phyloP scores from a whole-genome alignment of 208 protist genomes.

The Angomonas deanei region DNA sequence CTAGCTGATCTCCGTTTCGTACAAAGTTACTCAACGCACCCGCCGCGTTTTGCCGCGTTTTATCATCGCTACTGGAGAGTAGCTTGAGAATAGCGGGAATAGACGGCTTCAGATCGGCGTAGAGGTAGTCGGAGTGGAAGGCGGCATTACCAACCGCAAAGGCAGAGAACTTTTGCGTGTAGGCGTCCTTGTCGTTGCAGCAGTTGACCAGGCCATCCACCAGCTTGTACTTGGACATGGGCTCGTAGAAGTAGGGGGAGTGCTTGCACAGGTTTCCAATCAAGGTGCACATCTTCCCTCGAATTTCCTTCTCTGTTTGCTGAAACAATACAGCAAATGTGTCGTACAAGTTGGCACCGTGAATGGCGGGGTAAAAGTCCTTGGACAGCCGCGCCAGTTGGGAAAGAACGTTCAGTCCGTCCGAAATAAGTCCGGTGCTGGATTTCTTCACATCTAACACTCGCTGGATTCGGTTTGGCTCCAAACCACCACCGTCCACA shows the following conservation, averaged over 20 bases:
- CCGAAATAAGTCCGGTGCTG: constrained; percentile 59
- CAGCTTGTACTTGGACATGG: constrained; percentile 57
- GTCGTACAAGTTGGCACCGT: constrained; percentile 76
- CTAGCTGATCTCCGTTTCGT: constrained; percentile 83
- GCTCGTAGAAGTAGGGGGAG: constrained; percentile 90
- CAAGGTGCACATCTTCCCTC: constrained; percentile 92
- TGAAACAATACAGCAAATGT: constrained; percentile 52
- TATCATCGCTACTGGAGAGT: constrained; percentile 81
- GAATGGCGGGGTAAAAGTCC: constrained; percentile 85
- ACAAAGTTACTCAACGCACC: constrained; percentile 94
- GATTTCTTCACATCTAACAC: constrained; percentile 79
- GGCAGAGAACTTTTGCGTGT: constrained; percentile 92
- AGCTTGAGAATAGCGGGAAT: constrained; percentile 80
- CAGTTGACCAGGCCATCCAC: constrained; percentile 73
- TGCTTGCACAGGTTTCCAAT: constrained; percentile 95
- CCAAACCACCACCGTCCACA: constrained; percentile 81
- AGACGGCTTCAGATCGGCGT: constrained; percentile 54
- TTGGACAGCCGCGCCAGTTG: constrained; percentile 85
- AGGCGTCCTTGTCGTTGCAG: constrained; percentile 76
- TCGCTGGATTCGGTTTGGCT: constrained; percentile 48
- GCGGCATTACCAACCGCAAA: constrained; percentile 95
- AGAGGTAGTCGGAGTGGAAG: constrained; percentile 90
- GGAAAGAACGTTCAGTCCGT: constrained; percentile 87
- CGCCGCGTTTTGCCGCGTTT: constrained; percentile 93
- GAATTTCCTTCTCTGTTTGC: constrained; percentile 69